Base-by-base conservation (phyloP, 805 yeast species). In the Teunomyces kruisii region DNA sequence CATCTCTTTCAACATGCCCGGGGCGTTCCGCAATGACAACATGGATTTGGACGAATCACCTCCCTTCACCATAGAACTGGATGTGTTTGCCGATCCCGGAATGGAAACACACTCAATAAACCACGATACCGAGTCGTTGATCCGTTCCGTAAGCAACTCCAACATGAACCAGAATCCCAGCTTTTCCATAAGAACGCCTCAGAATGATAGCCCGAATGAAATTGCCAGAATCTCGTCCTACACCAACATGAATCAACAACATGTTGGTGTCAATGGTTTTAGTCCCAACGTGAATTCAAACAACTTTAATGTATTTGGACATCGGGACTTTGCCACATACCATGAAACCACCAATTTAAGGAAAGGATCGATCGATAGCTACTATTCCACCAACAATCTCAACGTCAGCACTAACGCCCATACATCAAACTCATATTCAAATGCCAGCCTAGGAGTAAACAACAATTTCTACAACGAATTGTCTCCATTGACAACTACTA, bases 401-500 rank as follows among this genome's bases (percentile, higher is more conserved):
- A 30, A 39, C 15, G 27, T 15, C 7, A 39, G 22, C 27, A 12
- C 28, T 22, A 41, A 39, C 36, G 24, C 26, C 14, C 24, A 22
- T 10, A 24, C 17, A 12, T 38, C 42, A 9, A 48, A 50, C n/a
- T 48, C 57, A 8, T 48, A 14, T 22, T 35, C 47, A 28, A 32
- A 24, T 24, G 49, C 42, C 13, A 49, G 45, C 24, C 35, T 43
- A 13, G 31, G 24, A 9, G 33, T 42, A 13, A 43, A 39, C 24
- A 39, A 45, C 19, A 36, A 45, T 32, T 16, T 44, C 26, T 42
- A 31, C 43, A 49, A 53, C 39, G 77, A 71, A 13, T 52, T 72
- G 36, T 65, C 72, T 26, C 77, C 77, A 4, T 50, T 70, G 44
- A 70, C 77, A 7, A 71, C 77, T 4, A 68, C 75, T 9, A 70